These are phyloP conservation scores for Debaryomycetaceae sp. DNA, from an alignment of 1,139 yeast species.

Conservation along the genomic window DNA sequence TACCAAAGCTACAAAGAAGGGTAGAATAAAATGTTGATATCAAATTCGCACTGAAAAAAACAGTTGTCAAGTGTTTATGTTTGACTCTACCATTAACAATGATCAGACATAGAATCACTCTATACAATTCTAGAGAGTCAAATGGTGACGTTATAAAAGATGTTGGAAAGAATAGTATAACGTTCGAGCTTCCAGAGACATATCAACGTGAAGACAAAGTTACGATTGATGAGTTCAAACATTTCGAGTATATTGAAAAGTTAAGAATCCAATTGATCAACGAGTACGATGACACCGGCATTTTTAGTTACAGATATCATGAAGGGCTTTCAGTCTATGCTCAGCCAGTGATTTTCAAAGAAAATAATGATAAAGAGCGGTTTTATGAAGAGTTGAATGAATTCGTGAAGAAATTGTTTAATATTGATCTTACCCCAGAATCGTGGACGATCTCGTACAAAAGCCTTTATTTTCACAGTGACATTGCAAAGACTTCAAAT, in stretches of 20 bases:
- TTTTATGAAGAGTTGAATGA: slow-evolving; percentile 19
- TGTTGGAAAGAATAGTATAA: slow-evolving; percentile 12
- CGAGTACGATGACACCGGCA: slow-evolving; percentile 3
- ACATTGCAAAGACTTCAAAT: neutral
- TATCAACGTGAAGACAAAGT: slow-evolving; percentile 21
- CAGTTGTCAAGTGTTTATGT: neutral
- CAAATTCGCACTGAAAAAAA: neutral
- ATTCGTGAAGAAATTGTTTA: slow-evolving; percentile 15
- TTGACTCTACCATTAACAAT: slow-evolving; percentile 2
- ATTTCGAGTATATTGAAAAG: slow-evolving; percentile 5
- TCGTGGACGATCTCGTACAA: slow-evolving; percentile 20
- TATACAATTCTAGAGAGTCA: slow-evolving; percentile 24
- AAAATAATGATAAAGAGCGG: slow-evolving; percentile 10
- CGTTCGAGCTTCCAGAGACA: slow-evolving; percentile 9
- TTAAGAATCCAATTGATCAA: slow-evolving; percentile 23
- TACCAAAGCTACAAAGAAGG: too few relatives aligned
- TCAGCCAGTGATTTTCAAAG: slow-evolving; percentile 15
- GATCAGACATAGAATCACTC: slow-evolving; percentile 33
- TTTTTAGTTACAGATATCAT: slow-evolving; percentile 24
- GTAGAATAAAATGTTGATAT: neutral
- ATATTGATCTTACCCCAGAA: slow-evolving; percentile 10
- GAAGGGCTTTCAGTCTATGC: slow-evolving; percentile 26
- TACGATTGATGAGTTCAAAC: slow-evolving; percentile 5
- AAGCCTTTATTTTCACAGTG: slow-evolving; percentile 17
- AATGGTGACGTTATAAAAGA: slow-evolving; percentile 24